Evolutionary conservation across 441 rosid species (phyloP).

Genomic region (Raphanus hybrid): DNA sequence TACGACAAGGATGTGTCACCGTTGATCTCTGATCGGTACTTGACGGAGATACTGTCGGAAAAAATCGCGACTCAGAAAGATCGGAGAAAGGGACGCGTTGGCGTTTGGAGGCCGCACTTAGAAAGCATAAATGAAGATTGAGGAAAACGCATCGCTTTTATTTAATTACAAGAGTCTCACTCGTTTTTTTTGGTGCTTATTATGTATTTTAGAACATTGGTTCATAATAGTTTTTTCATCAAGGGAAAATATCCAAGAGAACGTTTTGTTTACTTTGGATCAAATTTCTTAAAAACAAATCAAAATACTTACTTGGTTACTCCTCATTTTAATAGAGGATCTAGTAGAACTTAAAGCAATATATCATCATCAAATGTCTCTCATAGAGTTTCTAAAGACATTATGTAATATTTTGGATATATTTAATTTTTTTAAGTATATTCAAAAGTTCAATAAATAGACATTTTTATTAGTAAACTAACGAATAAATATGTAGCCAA

Average conservation of each 20-base stretch:
- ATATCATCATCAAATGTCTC: neutral
- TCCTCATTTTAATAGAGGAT: neutral
- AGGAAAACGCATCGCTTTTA: constrained; percentile 23
- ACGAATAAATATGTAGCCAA: neutral
- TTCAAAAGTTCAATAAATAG: neutral
- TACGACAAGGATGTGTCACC: constrained; percentile 24
- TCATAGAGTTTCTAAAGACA: neutral
- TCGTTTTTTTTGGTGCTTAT: neutral
- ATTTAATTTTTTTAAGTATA: neutral
- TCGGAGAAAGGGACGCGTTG: constrained; percentile 82
- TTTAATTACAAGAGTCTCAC: neutral
- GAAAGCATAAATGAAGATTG: constrained; percentile 61
- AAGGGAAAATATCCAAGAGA: neutral
- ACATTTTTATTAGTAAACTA: neutral
- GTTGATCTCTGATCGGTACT: constrained; percentile 71
- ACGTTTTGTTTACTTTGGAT: neutral
- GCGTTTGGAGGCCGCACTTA: constrained; percentile 95
- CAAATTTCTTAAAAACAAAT: neutral
- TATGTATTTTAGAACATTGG: constrained; percentile 5
- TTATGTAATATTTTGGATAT: neutral
- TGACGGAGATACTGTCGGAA: constrained; percentile 89
- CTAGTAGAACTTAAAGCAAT: neutral
- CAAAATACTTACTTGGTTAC: neutral
- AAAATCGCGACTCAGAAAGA: constrained; percentile 74
- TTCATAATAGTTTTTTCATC: neutral